A percentile compares a stretch with the other conserved stretches of the same genome.
Conservation (phyloP, 1,139 yeast genomes). For the Saccharomyces hybrid region DNA sequence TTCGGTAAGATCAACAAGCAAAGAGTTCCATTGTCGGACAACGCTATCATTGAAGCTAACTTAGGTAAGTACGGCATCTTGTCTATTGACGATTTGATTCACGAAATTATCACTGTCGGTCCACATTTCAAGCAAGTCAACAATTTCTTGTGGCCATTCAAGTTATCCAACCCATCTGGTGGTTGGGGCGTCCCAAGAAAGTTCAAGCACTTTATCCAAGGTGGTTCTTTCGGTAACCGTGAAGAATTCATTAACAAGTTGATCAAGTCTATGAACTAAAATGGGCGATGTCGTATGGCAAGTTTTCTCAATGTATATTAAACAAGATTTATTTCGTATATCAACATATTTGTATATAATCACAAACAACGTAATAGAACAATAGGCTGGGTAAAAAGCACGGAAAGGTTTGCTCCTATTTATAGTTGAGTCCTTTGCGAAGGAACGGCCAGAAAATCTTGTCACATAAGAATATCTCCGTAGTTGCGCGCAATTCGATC, state of each 20-base stretch:
- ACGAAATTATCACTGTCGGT: constrained; percentile 98
- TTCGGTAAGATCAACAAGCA: too few species aligned
- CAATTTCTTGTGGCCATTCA: constrained; percentile 99
- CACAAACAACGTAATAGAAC: background rate
- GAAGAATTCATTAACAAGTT: constrained; percentile 97
- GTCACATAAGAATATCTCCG: background rate
- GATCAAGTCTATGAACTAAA: constrained; percentile 95
- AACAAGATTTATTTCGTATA: background rate
- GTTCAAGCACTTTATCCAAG: constrained; percentile 98
- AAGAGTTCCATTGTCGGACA: too few species aligned
- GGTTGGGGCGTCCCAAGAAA: too few species aligned
- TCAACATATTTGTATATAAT: background rate
- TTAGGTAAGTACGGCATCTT: constrained; percentile 96
- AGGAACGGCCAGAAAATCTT: background rate
- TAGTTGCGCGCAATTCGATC: background rate
- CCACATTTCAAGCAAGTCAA: constrained; percentile 99
- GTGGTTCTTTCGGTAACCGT: too few species aligned
- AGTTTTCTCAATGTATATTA: background rate
- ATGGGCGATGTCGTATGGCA: constrained; percentile 8
- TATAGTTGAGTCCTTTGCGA: background rate
- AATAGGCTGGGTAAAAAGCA: background rate
- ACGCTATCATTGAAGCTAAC: too few species aligned
- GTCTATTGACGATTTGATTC: constrained; percentile 95
- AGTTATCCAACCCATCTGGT: constrained; percentile 98
- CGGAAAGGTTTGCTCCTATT: background rate